Base-by-base conservation (phyloP, 176 grass and related monocot genomes). In the Cenchrus purpureus region DNA sequence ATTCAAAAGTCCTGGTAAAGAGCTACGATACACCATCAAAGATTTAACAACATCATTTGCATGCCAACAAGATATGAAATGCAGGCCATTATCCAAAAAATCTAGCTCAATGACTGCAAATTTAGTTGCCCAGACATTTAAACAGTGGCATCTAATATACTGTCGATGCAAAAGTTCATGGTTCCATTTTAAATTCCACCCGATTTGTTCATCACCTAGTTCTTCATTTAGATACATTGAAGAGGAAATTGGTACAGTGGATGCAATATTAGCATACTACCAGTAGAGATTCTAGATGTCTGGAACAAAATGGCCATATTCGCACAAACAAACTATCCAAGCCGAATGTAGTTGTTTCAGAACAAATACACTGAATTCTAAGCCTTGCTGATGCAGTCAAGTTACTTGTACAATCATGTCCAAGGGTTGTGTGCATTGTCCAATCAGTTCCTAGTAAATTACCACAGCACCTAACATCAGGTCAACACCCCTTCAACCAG, bases 321-420 rank as follows among this genome's bases (percentile, higher is more conserved):
- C 45, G 84, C 58, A 12, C 45, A 20, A 28, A 6, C 45, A 31
- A 68, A 60, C 0, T 45, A 45, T 25, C 12, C 67, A 69, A 20
- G 17, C 67, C 67, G 19, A 61, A 2, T 25, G 7, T 20, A 17
- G 17, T 22, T 60, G 77, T 29, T 31, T 80, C 46, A 66, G 49
- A 66, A 45, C 78, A 74, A 19, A 10, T 11, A 57, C 28, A 77
- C 19, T 46, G 83, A 87, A 74, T 17, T 67, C 31, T n/a, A 10
- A 49, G 40, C 17, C 52, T 43, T 80, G 12, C 8, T 49, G 0
- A 40, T 59, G 17, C 68, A 58, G 51, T 28, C 51, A 51, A 15
- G 25, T 20, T 28, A 25, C 44, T 50, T 50, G 11, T 31, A 73
- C 46, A 50, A 70, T 19, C 10, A 79, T 40, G 49, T 17, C 34